These are phyloP conservation scores for Alternaria atra DNA, from an alignment of 2,329 filamentous ascomycete genomes.

Conservation along the genomic window DNA sequence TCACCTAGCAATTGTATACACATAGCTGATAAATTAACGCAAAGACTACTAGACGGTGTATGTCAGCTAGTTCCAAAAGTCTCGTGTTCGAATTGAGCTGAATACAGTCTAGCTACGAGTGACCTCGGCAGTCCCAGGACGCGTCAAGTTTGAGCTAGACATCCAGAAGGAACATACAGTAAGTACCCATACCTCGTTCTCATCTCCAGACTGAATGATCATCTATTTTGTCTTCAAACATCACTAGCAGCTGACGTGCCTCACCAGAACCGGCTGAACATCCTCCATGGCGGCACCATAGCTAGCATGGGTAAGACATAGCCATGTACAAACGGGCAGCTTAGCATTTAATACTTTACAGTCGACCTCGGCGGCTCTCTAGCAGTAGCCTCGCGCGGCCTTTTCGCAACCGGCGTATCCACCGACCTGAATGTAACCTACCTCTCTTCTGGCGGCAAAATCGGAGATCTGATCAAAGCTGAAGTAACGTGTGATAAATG, in stretches of 20 bases:
- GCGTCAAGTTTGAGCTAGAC: constrained; percentile 78
- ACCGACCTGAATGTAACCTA: constrained; percentile 75
- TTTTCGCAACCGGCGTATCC: constrained; percentile 72
- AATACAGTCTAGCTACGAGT: constrained; percentile 67
- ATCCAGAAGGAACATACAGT: constrained; percentile 80
- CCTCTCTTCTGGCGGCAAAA: constrained; percentile 68
- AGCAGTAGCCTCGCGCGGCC: constrained; percentile 70
- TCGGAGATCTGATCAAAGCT: constrained; percentile 67
- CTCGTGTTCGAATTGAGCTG: too few relatives aligned
- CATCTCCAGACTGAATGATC: too few relatives aligned
- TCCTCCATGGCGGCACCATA: constrained; percentile 80
- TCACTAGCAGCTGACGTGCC: neutral
- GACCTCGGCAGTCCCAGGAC: constrained; percentile 69
- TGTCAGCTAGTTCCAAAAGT: constrained; percentile 8
- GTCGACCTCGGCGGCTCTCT: constrained; percentile 73
- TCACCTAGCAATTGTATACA: too few relatives aligned
- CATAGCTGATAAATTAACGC: too few relatives aligned
- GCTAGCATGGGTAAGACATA: constrained; percentile 68
- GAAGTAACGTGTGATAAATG: constrained; percentile 73
- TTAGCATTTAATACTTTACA: constrained; percentile 25
- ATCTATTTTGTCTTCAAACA: too few relatives aligned
- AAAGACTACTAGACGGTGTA: constrained; percentile 55
- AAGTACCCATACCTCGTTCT: constrained; percentile 28
- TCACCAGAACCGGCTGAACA: constrained; percentile 75
- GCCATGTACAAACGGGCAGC: too few relatives aligned